A percentile compares a stretch with the other conserved stretches of the same genome.
phyloP scores from a whole-genome alignment of 2,329 filamentous ascomycete species.

The Sclerotinia subarctica region DNA sequence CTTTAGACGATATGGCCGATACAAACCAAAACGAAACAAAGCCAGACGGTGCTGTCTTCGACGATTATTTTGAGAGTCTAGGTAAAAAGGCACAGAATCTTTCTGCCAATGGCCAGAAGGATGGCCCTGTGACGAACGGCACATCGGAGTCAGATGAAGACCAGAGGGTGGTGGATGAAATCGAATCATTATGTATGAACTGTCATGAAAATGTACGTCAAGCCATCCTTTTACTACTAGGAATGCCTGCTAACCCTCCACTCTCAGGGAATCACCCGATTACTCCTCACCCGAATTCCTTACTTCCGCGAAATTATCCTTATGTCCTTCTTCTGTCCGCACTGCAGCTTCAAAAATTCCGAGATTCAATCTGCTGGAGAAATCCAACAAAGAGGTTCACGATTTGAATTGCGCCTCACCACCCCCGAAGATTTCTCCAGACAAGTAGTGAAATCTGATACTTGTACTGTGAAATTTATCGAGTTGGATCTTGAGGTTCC shows the following conservation, averaged over 20 bases:
- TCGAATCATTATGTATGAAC: conserved; percentile 83
- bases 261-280: conserved; percentile 70
- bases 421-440: conserved; percentile 71
- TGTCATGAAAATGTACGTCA: conserved; percentile 67
- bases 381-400: conserved; percentile 83
- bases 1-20: conserved; percentile 42
- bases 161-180: conserved; percentile 59
- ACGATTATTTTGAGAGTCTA: conserved; percentile 61
- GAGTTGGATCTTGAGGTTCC: conserved; percentile 93
- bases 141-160: conserved; percentile 44
- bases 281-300: conserved; percentile 88
- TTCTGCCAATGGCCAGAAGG: conserved; percentile 38
- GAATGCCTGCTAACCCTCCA: neutral
- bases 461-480: conserved; percentile 79
- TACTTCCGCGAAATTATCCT: conserved; percentile 97
- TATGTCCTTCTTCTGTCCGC: conserved; percentile 91
- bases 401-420: conserved; percentile 79
- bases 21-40: conserved; percentile 42
- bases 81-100: conserved; percentile 58
- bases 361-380: conserved; percentile 90
- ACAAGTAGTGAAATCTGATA: conserved; percentile 90
- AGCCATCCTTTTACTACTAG: neutral
- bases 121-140: conserved; percentile 31
- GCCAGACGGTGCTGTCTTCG: conserved; percentile 43
- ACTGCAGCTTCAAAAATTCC: conserved; percentile 87